Conservation (phyloP, 225 moss, liverwort and hornwort genomes). For the Sphagnum tenellum region DNA sequence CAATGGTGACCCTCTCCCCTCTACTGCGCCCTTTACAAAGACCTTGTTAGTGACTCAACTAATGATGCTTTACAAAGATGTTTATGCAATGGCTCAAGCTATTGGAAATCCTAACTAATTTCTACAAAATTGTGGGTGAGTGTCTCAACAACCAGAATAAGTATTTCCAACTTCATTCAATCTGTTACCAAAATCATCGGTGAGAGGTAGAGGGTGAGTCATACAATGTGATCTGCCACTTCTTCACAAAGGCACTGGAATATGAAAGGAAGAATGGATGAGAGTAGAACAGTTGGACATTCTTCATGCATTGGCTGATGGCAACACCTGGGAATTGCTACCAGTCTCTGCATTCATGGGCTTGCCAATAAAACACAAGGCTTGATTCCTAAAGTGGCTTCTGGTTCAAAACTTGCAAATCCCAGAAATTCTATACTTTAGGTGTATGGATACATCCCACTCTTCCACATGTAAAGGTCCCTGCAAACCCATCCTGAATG, state of each 20-base stretch:
- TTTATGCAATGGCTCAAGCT: too few species aligned
- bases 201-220: conserved; percentile 8
- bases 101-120: conserved; percentile 5
- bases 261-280: conserved; percentile 35
- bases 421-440: neutral
- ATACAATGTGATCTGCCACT: conserved; percentile 6
- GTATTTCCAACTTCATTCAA: neutral
- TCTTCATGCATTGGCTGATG: conserved; percentile 47
- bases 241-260: conserved; percentile 12
- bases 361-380: too few species aligned
- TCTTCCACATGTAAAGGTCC: conserved; percentile 47
- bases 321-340: conserved; percentile 39
- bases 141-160: conserved; percentile 2
- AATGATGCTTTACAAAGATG: too few species aligned
- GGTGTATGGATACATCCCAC: conserved; percentile 35
- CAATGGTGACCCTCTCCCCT: too few species aligned
- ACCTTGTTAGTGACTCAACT: neutral
- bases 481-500: conserved; percentile 13
- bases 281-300: conserved; percentile 31
- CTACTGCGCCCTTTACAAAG: too few species aligned
- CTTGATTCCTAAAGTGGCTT: too few species aligned
- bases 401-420: too few species aligned
- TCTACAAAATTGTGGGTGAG: conserved; percentile 24
- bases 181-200: conserved; percentile 11
- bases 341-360: conserved; percentile 28